Conservation (phyloP, 257 asterid genomes). For the Cynanchum wilfordii region DNA sequence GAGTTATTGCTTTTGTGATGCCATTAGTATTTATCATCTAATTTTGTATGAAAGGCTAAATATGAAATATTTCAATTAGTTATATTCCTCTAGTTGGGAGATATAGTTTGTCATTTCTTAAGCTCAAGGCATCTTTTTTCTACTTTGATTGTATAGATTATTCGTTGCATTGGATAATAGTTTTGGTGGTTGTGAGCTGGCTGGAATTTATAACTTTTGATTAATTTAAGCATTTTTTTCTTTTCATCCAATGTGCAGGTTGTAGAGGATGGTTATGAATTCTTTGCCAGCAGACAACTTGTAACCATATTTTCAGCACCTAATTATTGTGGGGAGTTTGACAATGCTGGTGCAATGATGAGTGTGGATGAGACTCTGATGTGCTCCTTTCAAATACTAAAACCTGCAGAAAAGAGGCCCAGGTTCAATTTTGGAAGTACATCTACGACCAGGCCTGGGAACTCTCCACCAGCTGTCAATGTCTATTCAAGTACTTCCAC, state of each 20-base stretch:
- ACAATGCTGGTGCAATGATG: constrained; percentile 41
- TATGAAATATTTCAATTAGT: background rate
- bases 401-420: constrained; percentile 33
- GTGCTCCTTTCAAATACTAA: constrained; percentile 40
- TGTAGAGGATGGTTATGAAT: constrained; percentile 39
- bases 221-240: background rate
- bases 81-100: background rate
- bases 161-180: background rate
- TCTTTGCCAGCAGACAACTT: constrained; percentile 34
- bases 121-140: background rate
- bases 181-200: background rate
- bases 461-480: constrained; percentile 4
- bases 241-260: constrained; percentile 20
- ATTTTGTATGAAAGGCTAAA: background rate
- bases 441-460: constrained; percentile 22
- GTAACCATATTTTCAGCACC: constrained; percentile 38
- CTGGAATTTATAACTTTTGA: background rate
- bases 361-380: constrained; percentile 35
- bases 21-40: background rate
- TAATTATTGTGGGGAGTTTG: constrained; percentile 36
- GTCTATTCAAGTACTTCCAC: constrained; percentile 15
- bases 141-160: background rate
- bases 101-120: background rate
- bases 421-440: constrained; percentile 27
- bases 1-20: background rate